Evolutionary conservation across 2,329 filamentous ascomycete species (phyloP).

Genomic region (Fusarium sp.): DNA sequence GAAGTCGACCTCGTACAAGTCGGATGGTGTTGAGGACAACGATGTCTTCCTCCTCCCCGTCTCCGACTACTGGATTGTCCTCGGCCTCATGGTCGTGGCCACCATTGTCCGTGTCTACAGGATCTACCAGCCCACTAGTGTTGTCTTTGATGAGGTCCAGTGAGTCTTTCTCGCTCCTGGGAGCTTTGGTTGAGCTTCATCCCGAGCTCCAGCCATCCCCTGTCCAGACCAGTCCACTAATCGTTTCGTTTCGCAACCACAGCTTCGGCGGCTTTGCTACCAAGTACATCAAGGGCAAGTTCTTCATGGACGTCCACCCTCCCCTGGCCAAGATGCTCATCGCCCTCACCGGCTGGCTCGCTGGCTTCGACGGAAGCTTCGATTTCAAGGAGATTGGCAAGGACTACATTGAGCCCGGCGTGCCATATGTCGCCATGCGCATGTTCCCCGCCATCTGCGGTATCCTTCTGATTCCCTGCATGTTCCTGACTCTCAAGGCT

Average conservation of each 20-base stretch:
- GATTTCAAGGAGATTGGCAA: slow-evolving; percentile 99
- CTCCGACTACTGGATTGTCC: slow-evolving; percentile 84
- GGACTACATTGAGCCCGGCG: slow-evolving; percentile 93
- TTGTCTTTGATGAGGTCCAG: slow-evolving; percentile 99
- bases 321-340: slow-evolving; percentile 97
- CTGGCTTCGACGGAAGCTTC: slow-evolving; percentile 94
- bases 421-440: slow-evolving; percentile 98
- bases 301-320: slow-evolving; percentile 99
- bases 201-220: neutral
- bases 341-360: slow-evolving; percentile 92
- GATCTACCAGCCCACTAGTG: slow-evolving; percentile 95
- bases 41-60: slow-evolving; percentile 89
- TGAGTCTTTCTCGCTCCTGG: slow-evolving; percentile 62
- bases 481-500: slow-evolving; percentile 95
- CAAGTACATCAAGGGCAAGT: slow-evolving; percentile 99
- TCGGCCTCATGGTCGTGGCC: slow-evolving; percentile 79
- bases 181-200: slow-evolving; percentile 4
- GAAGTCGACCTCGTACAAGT: slow-evolving; percentile 72
- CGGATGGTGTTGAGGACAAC: slow-evolving; percentile 85
- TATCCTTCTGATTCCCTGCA: slow-evolving; percentile 87
- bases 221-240: slow-evolving; percentile 24
- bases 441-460: slow-evolving; percentile 91
- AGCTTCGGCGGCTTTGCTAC: slow-evolving; percentile 98
- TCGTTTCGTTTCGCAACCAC: slow-evolving; percentile 26
- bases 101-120: slow-evolving; percentile 88